These are phyloP conservation scores for Calocera cornea DNA, from an alignment of 768 basidiomycete species.

Conservation along the genomic window DNA sequence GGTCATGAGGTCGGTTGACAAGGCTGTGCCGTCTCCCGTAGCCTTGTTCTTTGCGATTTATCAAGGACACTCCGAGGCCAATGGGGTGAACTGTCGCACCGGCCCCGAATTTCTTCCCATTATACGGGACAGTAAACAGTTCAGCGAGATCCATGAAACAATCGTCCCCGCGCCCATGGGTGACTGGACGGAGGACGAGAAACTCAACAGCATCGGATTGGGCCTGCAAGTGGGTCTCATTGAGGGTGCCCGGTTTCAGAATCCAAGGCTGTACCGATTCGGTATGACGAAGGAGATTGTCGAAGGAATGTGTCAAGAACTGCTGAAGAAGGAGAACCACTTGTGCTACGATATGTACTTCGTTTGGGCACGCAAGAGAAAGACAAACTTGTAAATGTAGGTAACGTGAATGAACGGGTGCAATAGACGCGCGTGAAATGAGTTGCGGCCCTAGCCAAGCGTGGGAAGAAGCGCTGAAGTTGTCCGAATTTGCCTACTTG, in stretches of 20 bases:
- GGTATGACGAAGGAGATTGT: neutral
- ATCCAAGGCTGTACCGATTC: neutral
- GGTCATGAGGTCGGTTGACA: neutral
- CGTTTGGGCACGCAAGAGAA: neutral
- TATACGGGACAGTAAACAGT: neutral
- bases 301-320: neutral
- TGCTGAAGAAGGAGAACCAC: neutral
- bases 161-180: neutral
- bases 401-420: too few species aligned
- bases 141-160: neutral
- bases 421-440: too few species aligned
- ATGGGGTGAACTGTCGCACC: neutral
- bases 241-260: neutral
- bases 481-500: too few species aligned
- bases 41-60: neutral
- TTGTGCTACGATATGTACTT: neutral
- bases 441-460: too few species aligned
- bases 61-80: neutral
- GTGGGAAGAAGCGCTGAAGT: too few species aligned
- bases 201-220: neutral
- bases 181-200: neutral
- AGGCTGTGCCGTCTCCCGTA: neutral
- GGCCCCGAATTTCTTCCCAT: neutral
- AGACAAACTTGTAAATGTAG: too few species aligned
- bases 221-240: neutral